Evolutionary conservation across 2,329 filamentous ascomycete species (phyloP), one percentile per base, ranked within the genome.

Genomic region (Fonsecaea monophora): DNA sequence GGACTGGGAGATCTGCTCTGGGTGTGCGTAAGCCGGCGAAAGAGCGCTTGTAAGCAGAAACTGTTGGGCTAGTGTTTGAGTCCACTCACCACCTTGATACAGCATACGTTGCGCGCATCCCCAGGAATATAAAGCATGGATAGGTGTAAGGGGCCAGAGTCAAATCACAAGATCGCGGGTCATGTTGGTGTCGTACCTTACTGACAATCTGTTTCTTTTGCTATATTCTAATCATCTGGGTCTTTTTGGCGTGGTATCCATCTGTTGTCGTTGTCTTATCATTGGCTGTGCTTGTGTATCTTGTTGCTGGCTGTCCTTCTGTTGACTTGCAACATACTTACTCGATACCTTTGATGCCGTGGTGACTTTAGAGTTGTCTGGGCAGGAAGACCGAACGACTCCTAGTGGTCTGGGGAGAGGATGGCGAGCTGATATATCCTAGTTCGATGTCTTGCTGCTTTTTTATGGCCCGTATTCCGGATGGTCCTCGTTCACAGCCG

Each of bases 311-410:
- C 15, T 45, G n/a, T 3, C 6, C n/a, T 9, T 4, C 45, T 50
- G 18, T 25, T 25, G 25, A 25, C 18, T 3, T 10, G 21, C 45
- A 30, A 4, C 21, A 18, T 2, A 50, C 8, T n/a, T 50, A 50
- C 45, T 12, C 18, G 45, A 50, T 12, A 21, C 21, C 15, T 9
- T 30, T 12, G 45, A 25, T 25, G 8, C 10, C 21, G 45, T 4
- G 45, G 18, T 50, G 18, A 25, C 9, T 50, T 50, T 50, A 50
- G 21, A 50, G 45, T 50, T 50, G 45, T 18, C 45, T 50, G 21
- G 45, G 45, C 45, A 25, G 4, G 1, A 18, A 8, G 40, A 25
- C 2, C 25, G 45, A 25, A 25, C 10, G 15, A 10, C 21, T 50
- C 12, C 18, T 3, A 50, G 45, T 25, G 45, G 18, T n/a, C 25